phyloP scores from a whole-genome alignment of 805 yeast species.

The Clavispora asparagi region DNA sequence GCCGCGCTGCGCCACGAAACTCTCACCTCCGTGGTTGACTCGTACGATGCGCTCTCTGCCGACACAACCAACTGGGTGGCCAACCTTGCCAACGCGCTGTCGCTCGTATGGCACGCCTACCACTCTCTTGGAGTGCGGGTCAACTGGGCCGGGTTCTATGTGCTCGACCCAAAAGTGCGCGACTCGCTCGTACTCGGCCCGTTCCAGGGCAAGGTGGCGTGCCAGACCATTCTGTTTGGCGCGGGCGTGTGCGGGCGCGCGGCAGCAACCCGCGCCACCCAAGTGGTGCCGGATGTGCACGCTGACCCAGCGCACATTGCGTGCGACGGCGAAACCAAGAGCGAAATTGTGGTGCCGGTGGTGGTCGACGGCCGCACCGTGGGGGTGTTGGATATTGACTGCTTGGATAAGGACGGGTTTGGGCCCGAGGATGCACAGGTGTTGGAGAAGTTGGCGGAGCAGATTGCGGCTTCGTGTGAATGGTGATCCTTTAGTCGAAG shows the following conservation, averaged over 20 bases:
- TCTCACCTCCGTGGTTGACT: conserved; percentile 50
- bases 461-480: conserved; percentile 31
- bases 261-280: conserved; percentile 54
- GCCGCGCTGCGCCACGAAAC: conserved; percentile 44
- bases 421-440: conserved; percentile 52
- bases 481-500: too few relatives aligned
- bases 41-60: conserved; percentile 59
- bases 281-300: conserved; percentile 73
- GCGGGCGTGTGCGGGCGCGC: conserved; percentile 92
- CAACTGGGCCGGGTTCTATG: conserved; percentile 94
- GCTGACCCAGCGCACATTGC: conserved; percentile 91
- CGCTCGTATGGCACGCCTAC: conserved; percentile 85
- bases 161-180: conserved; percentile 34
- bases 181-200: conserved; percentile 74
- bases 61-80: conserved; percentile 82
- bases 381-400: conserved; percentile 89
- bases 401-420: conserved; percentile 61
- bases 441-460: conserved; percentile 54
- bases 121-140: conserved; percentile 52
- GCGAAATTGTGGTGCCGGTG: conserved; percentile 91
- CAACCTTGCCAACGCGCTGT: conserved; percentile 80
- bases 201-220: conserved; percentile 95
- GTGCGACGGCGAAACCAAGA: conserved; percentile 90
- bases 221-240: conserved; percentile 76
- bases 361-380: conserved; percentile 34